A percentile compares a stretch with the other conserved stretches of the same genome.
Evolutionary conservation across 129 eudicot species (phyloP).

Genomic region (Tagetes patula): DNA sequence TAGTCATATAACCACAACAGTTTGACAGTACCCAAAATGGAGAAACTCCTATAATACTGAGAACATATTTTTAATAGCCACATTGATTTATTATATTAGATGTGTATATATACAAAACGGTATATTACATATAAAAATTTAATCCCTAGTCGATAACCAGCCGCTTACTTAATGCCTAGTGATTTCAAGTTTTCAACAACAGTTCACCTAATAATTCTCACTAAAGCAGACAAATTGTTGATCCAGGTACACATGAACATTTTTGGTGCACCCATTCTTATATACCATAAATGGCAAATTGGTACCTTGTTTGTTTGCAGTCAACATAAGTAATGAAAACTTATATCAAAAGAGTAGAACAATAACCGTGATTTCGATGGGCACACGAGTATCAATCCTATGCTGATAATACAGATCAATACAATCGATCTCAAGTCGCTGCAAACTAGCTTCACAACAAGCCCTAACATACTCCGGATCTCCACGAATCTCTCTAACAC

Average conservation of each 20-base stretch:
- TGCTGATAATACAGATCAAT: conserved; percentile 9
- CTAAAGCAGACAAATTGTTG: background rate
- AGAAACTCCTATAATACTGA: background rate
- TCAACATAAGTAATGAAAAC: no score
- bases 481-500: background rate
- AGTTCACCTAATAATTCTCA: background rate
- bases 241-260: background rate
- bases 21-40: background rate
- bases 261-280: background rate
- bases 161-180: no score
- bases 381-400: conserved; percentile 10
- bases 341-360: background rate
- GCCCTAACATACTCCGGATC: background rate
- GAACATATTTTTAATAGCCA: no score
- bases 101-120: no score
- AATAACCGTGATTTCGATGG: background rate
- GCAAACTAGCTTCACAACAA: conserved; percentile 1
- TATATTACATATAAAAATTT: no score
- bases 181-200: no score
- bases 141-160: no score
- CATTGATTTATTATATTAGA: no score
- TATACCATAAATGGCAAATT: background rate
- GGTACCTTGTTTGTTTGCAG: background rate
- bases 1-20: background rate
- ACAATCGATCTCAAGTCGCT: background rate